Evolutionary conservation across 1,139 yeast species (phyloP).

Genomic region (Candida mesenterica): DNA sequence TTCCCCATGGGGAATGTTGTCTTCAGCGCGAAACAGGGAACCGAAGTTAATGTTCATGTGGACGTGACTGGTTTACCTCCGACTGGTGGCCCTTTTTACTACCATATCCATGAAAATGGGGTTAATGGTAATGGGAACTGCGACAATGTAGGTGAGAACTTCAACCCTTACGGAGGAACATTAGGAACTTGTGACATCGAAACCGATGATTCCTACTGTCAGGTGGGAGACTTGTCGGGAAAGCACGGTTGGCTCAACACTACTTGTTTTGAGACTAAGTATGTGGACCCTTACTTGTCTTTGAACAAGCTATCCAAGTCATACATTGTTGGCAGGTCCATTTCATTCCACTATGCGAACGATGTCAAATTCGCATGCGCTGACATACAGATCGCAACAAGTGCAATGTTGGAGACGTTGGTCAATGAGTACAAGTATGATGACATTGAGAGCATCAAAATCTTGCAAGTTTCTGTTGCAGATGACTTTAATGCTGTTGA

Average conservation of each 20-base stretch:
- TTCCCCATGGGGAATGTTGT: constrained; percentile 57
- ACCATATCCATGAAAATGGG: constrained; percentile 54
- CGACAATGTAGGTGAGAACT: constrained; percentile 48
- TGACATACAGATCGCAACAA: constrained; percentile 41
- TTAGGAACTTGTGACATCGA: constrained; percentile 39
- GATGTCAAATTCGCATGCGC: constrained; percentile 58
- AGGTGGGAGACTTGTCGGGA: constrained; percentile 63
- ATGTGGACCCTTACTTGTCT: constrained; percentile 53
- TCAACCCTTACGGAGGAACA: constrained; percentile 53
- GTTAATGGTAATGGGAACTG: constrained; percentile 47
- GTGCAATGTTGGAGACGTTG: constrained; percentile 24
- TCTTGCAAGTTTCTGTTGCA: background rate
- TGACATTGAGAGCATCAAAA: constrained; percentile 3
- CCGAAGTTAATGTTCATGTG: constrained; percentile 55
- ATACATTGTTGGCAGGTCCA: constrained; percentile 50
- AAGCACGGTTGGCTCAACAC: constrained; percentile 60
- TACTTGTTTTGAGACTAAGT: constrained; percentile 53
- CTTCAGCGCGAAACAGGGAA: constrained; percentile 45
- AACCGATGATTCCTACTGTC: constrained; percentile 51
- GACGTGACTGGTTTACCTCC: constrained; percentile 58
- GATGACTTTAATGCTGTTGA: constrained; percentile 14
- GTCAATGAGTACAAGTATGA: constrained; percentile 22
- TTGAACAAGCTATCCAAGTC: constrained; percentile 47
- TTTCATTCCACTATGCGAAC: constrained; percentile 52
- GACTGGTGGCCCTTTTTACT: constrained; percentile 56